Evolutionary conservation across 1,284 basidiomycete species (phyloP).

Genomic region (Austroboletus niveus): DNA sequence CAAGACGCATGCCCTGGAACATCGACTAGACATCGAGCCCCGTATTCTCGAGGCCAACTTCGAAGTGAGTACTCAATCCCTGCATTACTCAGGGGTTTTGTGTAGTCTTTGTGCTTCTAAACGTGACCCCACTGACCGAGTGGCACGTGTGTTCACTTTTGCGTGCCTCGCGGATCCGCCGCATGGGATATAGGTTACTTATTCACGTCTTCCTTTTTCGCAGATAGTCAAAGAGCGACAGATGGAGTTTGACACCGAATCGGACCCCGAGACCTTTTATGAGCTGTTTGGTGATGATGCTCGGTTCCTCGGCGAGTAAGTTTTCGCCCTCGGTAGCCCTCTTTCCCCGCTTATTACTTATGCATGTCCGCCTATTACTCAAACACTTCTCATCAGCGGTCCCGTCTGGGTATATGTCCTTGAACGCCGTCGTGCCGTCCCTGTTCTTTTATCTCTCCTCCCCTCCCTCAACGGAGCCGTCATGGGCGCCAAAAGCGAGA

Average conservation of each 20-base stretch:
- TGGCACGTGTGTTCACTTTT: conserved; percentile 10
- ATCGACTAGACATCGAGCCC: conserved; percentile 73
- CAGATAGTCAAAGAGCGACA: conserved; percentile 81
- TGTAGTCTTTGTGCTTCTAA: not conserved
- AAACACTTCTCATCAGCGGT: conserved; percentile 45
- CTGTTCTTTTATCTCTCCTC: conserved; percentile 75
- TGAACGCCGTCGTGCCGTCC: conserved; percentile 71
- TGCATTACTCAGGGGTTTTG: conserved; percentile 6
- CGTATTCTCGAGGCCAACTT: conserved; percentile 74
- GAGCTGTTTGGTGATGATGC: conserved; percentile 76
- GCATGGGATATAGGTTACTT: conserved; percentile 2
- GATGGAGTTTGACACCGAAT: conserved; percentile 79
- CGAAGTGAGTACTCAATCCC: conserved; percentile 49
- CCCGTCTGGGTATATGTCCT: conserved; percentile 86
- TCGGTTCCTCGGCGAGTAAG: conserved; percentile 71
- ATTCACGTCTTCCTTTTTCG: conserved; percentile 2
- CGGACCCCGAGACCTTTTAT: conserved; percentile 70
- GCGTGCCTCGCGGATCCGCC: conserved; percentile 17
- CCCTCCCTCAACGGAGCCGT: conserved; percentile 67
- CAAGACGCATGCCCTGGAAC: conserved; percentile 67
- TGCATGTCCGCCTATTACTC: not conserved
- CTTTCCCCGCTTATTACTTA: conserved; percentile 7
- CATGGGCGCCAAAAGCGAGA: conserved; percentile 64
- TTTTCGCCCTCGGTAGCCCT: conserved; percentile 17
- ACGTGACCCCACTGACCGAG: conserved; percentile 2